These are phyloP conservation scores for Sophora flavescens DNA, from an alignment of 306 rosid genomes.

Conservation along the genomic window DNA sequence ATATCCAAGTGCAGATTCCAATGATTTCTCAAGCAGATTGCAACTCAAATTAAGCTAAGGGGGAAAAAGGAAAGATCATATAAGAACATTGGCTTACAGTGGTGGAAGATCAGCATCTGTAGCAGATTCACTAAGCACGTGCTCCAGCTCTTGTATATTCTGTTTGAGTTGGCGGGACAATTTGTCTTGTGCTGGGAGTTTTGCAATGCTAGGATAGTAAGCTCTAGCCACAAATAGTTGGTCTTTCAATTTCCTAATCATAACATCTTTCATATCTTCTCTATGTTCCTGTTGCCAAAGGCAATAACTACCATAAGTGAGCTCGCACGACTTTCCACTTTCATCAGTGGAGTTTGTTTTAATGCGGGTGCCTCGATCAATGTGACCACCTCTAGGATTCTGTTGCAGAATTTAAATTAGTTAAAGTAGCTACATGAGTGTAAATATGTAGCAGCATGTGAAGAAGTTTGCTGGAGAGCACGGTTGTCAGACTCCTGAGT, in stretches of 20 bases:
- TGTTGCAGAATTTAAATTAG: slow-evolving; percentile 58
- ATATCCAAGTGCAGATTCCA: slow-evolving; percentile 24
- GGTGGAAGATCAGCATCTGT: slow-evolving; percentile 92
- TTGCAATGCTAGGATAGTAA: slow-evolving; percentile 92
- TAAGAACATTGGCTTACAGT: slow-evolving; percentile 66
- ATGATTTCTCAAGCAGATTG: slow-evolving; percentile 32
- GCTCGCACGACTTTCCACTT: slow-evolving; percentile 75
- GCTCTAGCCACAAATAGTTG: slow-evolving; percentile 95
- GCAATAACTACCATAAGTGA: slow-evolving; percentile 93
- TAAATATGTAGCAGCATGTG: slow-evolving; percentile 30
- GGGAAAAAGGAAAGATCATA: slow-evolving; percentile 23
- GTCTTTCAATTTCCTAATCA: slow-evolving; percentile 91
- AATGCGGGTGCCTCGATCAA: slow-evolving; percentile 45
- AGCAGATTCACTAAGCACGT: slow-evolving; percentile 86
- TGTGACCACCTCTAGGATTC: slow-evolving; percentile 55
- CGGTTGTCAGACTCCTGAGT: no score
- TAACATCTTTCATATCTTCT: slow-evolving; percentile 83
- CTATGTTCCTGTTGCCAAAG: slow-evolving; percentile 80
- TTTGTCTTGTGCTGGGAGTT: slow-evolving; percentile 78
- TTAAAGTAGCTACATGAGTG: slow-evolving; percentile 35
- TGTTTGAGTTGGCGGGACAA: slow-evolving; percentile 85
- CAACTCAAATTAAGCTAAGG: slow-evolving; percentile 31
- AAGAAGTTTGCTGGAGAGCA: slow-evolving; percentile 22
- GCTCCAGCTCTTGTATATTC: slow-evolving; percentile 95
- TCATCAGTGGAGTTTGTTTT: slow-evolving; percentile 60